Evolutionary conservation across 2,329 filamentous ascomycete species (phyloP).

Genomic region (Neonectria punicea): DNA sequence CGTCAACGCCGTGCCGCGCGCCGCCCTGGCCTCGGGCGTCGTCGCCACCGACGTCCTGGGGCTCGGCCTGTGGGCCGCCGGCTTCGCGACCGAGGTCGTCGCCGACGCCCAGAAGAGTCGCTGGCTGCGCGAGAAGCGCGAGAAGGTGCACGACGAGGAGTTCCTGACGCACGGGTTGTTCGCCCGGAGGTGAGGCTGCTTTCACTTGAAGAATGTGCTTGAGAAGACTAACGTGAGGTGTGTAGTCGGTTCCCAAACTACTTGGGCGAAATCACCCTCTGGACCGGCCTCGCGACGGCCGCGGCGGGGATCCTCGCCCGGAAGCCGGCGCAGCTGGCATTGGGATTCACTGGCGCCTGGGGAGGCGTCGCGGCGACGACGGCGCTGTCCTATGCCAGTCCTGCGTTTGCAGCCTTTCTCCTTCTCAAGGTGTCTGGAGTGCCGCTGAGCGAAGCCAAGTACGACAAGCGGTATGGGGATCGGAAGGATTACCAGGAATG

Average conservation of each 20-base stretch:
- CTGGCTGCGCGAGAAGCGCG: constrained; percentile 70
- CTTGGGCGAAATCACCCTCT: constrained; percentile 76
- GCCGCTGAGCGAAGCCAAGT: constrained; percentile 75
- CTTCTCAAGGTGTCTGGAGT: constrained; percentile 72
- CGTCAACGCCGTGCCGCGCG: constrained; percentile 69
- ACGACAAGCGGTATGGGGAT: constrained; percentile 71
- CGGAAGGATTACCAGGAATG: constrained; percentile 74
- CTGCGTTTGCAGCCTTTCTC: constrained; percentile 72
- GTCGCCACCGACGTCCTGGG: constrained; percentile 67
- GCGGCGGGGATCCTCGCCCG: constrained; percentile 66
- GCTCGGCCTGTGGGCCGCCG: constrained; percentile 66
- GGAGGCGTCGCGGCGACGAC: constrained; percentile 44
- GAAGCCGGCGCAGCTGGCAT: constrained; percentile 64
- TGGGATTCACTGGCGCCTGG: constrained; percentile 63
- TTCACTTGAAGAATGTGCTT: neutral
- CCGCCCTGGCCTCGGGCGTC: constrained; percentile 59
- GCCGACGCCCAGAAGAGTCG: constrained; percentile 72
- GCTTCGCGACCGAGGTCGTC: constrained; percentile 68
- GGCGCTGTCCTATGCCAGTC: constrained; percentile 65
- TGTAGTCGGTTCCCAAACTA: constrained; percentile 72
- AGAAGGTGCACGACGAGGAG: constrained; percentile 73
- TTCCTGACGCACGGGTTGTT: constrained; percentile 74
- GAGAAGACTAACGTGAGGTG: neutral
- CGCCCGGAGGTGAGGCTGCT: constrained; percentile 56
- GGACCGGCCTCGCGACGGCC: constrained; percentile 72